A percentile compares a stretch with the other conserved stretches of the same genome.
Conservation (phyloP, 177 flowering plant species). For the Vitis hybrid region DNA sequence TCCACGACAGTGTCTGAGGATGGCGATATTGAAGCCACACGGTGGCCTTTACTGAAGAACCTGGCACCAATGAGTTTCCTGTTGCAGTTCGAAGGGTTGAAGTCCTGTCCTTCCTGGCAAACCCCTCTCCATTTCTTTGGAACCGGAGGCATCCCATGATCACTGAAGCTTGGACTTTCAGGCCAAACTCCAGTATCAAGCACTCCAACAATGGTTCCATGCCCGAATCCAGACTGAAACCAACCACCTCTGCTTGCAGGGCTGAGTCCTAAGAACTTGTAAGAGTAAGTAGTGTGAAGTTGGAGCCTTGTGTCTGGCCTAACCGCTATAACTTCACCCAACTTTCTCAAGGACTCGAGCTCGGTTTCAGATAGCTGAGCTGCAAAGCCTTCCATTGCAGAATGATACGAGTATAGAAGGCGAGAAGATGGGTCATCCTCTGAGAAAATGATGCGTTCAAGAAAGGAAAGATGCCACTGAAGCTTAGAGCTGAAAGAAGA, state of each 20-base stretch:
- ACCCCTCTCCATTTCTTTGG: constrained; percentile 82
- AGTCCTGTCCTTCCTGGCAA: constrained; percentile 75
- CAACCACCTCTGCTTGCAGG: constrained; percentile 38
- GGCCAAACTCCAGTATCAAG: constrained; percentile 98
- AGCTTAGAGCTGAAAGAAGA: constrained; percentile 42
- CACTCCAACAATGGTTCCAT: constrained; percentile 75
- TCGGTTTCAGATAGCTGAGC: constrained; percentile 64
- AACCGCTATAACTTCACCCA: constrained; percentile 61
- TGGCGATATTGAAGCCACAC: constrained; percentile 41
- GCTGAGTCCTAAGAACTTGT: constrained; percentile 79
- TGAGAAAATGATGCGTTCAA: constrained; percentile 33
- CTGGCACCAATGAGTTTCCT: constrained; percentile 87
- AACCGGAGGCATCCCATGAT: constrained; percentile 64
- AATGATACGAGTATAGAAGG: constrained; percentile 73
- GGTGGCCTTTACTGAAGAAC: constrained; percentile 76
- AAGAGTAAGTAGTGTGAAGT: constrained; percentile 83
- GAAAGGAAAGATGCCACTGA: constrained; percentile 79
- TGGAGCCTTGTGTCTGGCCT: constrained; percentile 58
- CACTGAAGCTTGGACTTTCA: constrained; percentile 85
- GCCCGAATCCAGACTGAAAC: constrained; percentile 56
- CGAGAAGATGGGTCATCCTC: constrained; percentile 58
- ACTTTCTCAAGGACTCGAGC: constrained; percentile 31
- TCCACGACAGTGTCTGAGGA: constrained; percentile 30
- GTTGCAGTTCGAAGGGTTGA: constrained; percentile 66
- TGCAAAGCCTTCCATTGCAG: constrained; percentile 89